Base-by-base conservation (phyloP, 305 asterid species). In the Plantago lanceolata region DNA sequence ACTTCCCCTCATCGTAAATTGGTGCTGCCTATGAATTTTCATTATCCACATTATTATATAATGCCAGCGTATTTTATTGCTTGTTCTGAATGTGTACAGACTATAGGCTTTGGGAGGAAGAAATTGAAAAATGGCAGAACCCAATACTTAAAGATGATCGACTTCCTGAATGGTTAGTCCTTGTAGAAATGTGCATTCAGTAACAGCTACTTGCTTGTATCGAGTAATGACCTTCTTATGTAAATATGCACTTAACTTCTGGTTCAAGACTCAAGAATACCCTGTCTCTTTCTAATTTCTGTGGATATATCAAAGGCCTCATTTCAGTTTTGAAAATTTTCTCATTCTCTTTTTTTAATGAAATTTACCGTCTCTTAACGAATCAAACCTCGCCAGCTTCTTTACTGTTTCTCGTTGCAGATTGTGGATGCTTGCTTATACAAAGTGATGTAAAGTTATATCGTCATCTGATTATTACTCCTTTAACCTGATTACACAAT, bases 61-160 rank as follows among this genome's bases (percentile, higher is more conserved):
- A 40, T 56, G 24, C 18, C 48, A 33, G 33, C 18, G 59, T 48
- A 52, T 13, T 63, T 35, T 40, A 18, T 24, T 63, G 12, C n/a
- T 28, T 24, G 26, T 47, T 63, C 70, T 35, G 57, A 37, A 64
- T 67, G 49, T 73, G 60, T 61, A 43, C 85, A 94, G 99, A 88
- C 48, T 94, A 94, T 73, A 86, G 68, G 85, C 65, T 82, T 55
- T 94, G 99, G 99, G 99, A 94, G 79, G 99, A 86, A 85, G 99
- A 94, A 77, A 94, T 94, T 19, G 97, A 94, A 72, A 88, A 89
- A 73, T 94, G 99, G 99, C 99, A 94, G 77, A 83, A 73, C 71
- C 99, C 97, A 53, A 81, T 94, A 66, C 99, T 94, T 48, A 79
- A 72, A 64, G 95, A 94, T 71, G 87, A 75, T 48, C 77, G 83